Percentiles rank a stretch among this genome's conserved stretches.
Conservation (phyloP, 2,329 filamentous ascomycete species). For the Fusarium sp. region DNA sequence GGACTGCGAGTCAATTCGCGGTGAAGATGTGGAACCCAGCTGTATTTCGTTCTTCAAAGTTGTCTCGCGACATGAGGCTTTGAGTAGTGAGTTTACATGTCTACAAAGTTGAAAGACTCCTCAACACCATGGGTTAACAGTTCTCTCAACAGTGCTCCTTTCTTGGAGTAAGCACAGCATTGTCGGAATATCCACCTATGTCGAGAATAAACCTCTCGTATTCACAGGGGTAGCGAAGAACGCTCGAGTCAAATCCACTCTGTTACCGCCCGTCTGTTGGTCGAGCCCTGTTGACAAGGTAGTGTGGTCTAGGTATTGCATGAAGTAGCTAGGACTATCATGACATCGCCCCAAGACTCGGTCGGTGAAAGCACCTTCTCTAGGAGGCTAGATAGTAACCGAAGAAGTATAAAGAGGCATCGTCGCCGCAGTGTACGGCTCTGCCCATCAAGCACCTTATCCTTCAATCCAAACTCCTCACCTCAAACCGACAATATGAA, state of each 20-base stretch:
- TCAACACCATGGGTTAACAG: not conserved
- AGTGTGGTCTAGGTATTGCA: not conserved
- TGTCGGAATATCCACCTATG: not conserved
- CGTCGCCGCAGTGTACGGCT: not conserved
- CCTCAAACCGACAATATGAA: constrained; percentile 4
- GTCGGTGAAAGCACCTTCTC: not conserved
- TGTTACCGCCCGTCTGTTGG: not conserved
- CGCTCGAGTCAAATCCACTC: not conserved
- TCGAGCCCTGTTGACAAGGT: not conserved
- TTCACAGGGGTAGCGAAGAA: not conserved
- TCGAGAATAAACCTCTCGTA: not conserved
- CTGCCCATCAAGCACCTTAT: not conserved
- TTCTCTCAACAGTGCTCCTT: too few species aligned
- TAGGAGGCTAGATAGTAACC: not conserved
- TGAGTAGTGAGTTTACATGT: not conserved
- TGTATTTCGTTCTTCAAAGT: not conserved
- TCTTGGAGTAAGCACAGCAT: not conserved
- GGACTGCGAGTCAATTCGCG: not conserved
- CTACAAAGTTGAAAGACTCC: not conserved
- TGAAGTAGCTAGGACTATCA: not conserved
- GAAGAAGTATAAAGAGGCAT: not conserved
- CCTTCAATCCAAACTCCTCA: not conserved
- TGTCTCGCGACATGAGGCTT: not conserved
- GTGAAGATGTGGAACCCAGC: not conserved
- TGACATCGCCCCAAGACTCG: not conserved